A percentile compares a stretch with the other conserved stretches of the same genome.
Conservation (phyloP, 495 filamentous ascomycete species). For the Penicillium alfredii region DNA sequence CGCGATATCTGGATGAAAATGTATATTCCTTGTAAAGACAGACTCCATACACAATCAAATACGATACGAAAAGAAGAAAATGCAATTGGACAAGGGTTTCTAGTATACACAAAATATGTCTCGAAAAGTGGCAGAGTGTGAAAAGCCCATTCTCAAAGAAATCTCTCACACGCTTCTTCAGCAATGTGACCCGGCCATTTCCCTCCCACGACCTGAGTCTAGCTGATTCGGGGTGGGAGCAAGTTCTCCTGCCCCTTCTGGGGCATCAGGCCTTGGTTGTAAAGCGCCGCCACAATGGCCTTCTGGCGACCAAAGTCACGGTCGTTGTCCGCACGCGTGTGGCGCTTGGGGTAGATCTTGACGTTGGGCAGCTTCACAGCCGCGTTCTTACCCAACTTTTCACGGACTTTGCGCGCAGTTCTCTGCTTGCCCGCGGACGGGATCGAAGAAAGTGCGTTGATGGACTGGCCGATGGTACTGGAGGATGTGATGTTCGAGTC, state of each 20-base stretch:
- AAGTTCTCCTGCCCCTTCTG: background rate
- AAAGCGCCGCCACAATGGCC: constrained; percentile 68
- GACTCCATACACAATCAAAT: too few relatives aligned
- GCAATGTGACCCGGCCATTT: background rate
- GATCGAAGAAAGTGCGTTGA: too few relatives aligned
- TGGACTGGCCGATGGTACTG: constrained; percentile 48
- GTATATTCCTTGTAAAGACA: constrained; percentile 29
- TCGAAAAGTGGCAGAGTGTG: constrained; percentile 9
- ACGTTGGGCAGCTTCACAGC: constrained; percentile 59
- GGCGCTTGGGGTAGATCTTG: constrained; percentile 50
- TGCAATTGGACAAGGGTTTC: constrained; percentile 17
- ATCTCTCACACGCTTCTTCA: background rate
- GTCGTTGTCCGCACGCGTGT: constrained; percentile 65
- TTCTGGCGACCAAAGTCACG: constrained; percentile 77
- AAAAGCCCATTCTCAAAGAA: background rate
- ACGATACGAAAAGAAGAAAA: constrained; percentile 7
- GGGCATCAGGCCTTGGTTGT: constrained; percentile 49
- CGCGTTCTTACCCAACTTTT: constrained; percentile 42
- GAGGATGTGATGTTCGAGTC: constrained; percentile 56
- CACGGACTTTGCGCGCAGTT: constrained; percentile 29
- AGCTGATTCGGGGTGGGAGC: background rate
- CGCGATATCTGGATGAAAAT: constrained; percentile 21
- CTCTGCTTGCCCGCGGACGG: too few relatives aligned
- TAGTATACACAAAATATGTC: constrained; percentile 23
- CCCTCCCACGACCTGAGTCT: too few relatives aligned